Evolutionary conservation across 306 rosid species (phyloP).

Genomic region (Sindora glabra): DNA sequence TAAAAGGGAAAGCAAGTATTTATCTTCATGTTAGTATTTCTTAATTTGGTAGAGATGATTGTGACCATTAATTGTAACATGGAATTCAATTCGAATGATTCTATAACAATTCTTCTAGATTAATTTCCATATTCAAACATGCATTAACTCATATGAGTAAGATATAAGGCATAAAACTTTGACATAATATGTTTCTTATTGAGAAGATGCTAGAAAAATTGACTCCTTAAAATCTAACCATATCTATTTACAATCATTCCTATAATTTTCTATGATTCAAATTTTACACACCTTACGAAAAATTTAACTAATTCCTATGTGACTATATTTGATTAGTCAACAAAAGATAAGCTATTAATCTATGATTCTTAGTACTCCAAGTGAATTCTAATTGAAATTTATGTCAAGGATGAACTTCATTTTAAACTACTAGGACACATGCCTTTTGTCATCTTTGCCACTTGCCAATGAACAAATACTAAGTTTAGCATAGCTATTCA

Average conservation of each 20-base stretch:
- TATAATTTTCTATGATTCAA: slow-evolving; percentile 26
- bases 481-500: too few species aligned
- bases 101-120: slow-evolving; percentile 14
- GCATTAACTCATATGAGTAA: slow-evolving; percentile 12
- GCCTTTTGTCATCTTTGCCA: too few species aligned
- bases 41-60: slow-evolving; percentile 38
- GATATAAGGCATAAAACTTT: too few species aligned
- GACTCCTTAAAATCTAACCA: slow-evolving; percentile 62
- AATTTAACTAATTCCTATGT: slow-evolving; percentile 1
- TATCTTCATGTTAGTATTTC: slow-evolving; percentile 16
- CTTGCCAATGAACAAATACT: too few species aligned
- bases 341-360: slow-evolving; percentile 12
- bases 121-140: slow-evolving; percentile 12
- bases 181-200: slow-evolving; percentile 16
- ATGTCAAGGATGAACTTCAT: too few species aligned
- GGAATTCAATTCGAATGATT: slow-evolving; percentile 21
- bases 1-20: slow-evolving; percentile 4
- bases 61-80: slow-evolving; percentile 31
- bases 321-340: slow-evolving; percentile 33
- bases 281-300: slow-evolving; percentile 9
- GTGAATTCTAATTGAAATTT: too few species aligned
- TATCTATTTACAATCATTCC: slow-evolving; percentile 51
- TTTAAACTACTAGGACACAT: too few species aligned
- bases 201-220: slow-evolving; percentile 5
- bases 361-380: slow-evolving; percentile 15